These are phyloP conservation scores for Dactylonectria macrodidyma DNA, from an alignment of 2,329 filamentous ascomycete genomes.

Conservation along the genomic window DNA sequence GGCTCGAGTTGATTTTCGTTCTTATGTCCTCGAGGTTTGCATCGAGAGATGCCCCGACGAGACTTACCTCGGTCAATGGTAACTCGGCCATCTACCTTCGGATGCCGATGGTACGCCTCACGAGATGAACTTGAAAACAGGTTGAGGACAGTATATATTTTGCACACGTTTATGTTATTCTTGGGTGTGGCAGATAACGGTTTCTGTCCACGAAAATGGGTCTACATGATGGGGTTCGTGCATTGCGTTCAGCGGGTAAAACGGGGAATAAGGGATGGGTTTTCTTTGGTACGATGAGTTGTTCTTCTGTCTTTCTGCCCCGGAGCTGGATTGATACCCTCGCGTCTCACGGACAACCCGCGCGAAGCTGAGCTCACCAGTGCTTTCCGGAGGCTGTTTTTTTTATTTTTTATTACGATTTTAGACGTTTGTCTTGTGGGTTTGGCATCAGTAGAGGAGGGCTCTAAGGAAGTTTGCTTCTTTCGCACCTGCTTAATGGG, in stretches of 20 bases:
- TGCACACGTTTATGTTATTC: conserved; percentile 40
- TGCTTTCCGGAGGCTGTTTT: conserved; percentile 22
- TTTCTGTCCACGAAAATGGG: conserved; percentile 48
- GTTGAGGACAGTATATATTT: conserved; percentile 51
- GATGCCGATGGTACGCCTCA: conserved; percentile 13
- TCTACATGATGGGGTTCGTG: conserved; percentile 54
- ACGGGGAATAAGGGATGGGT: conserved; percentile 45
- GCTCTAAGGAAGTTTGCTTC: conserved; percentile 38
- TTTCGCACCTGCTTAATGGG: conserved; percentile 46
- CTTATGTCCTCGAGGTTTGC: conserved; percentile 25
- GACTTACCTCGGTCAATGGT: neutral
- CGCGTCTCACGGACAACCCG: conserved; percentile 29
- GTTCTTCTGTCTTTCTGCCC: conserved; percentile 33
- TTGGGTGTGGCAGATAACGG: conserved; percentile 40
- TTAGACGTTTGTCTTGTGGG: conserved; percentile 37
- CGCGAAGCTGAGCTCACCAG: conserved; percentile 3
- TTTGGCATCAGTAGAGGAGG: conserved; percentile 40
- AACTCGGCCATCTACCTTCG: too few relatives aligned
- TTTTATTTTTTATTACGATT: conserved; percentile 43
- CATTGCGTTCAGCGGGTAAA: conserved; percentile 58
- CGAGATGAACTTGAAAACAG: conserved; percentile 39
- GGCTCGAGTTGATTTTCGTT: conserved; percentile 28
- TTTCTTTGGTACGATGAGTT: conserved; percentile 43
- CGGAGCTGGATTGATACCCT: conserved; percentile 23
- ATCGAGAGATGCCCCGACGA: conserved; percentile 4